A percentile compares a stretch with the other conserved stretches of the same genome.
Conservation (phyloP, 257 asterid species). For the Petrea volubilis region DNA sequence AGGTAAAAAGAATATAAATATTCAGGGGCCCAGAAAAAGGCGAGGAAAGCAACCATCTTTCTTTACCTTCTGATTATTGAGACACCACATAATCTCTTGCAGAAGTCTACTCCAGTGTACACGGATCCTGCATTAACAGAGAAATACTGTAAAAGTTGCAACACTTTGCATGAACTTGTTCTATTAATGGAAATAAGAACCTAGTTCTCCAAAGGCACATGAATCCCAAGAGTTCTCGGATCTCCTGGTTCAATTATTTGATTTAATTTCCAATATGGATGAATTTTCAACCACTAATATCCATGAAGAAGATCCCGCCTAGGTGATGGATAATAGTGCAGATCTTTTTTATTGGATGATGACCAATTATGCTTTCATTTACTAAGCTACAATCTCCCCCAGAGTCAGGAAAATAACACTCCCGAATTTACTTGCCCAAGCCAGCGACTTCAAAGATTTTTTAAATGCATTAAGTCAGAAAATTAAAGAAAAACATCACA, state of each 20-base stretch:
- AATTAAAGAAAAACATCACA: neutral
- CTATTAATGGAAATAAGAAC: neutral
- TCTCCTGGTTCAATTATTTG: no score
- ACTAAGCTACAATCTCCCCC: neutral
- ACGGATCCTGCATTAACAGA: constrained; percentile 69
- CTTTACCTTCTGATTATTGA: constrained; percentile 90
- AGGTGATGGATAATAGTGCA: neutral
- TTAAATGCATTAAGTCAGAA: constrained; percentile 7
- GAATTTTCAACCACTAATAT: neutral
- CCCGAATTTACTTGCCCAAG: neutral
- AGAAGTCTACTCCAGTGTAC: constrained; percentile 95
- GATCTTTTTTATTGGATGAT: neutral
- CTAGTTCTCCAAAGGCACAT: no score
- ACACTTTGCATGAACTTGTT: neutral
- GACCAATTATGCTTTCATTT: neutral
- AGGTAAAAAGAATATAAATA: neutral
- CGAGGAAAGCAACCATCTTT: neutral
- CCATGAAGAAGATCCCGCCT: neutral
- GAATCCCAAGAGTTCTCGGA: no score
- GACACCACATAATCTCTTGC: constrained; percentile 96
- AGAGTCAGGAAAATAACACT: neutral
- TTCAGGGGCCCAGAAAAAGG: neutral
- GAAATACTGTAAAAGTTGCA: neutral
- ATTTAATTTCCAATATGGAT: neutral
- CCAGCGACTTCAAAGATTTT: constrained; percentile 19